Evolutionary conservation across 441 rosid genomes (phyloP).

Genomic region (Populus hybrid): DNA sequence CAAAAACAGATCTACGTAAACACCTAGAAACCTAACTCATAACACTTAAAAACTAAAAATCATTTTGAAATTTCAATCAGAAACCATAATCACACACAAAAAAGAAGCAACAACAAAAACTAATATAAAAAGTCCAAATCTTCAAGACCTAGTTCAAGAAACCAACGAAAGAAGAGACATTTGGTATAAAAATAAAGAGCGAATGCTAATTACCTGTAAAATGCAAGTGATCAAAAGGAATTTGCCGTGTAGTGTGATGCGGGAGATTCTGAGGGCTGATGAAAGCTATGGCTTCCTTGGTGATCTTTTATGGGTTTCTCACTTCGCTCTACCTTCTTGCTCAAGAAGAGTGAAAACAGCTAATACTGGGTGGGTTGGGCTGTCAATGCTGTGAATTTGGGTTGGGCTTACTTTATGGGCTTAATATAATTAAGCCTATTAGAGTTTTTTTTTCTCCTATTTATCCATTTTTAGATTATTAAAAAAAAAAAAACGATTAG

Average conservation of each 20-base stretch:
- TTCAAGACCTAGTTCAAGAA: background rate
- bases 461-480: too few relatives aligned
- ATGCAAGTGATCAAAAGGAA: background rate
- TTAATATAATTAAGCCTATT: background rate
- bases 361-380: background rate
- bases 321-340: background rate
- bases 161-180: background rate
- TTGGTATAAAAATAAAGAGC: background rate
- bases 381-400: background rate
- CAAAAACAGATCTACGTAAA: background rate
- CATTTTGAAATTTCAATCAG: background rate
- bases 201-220: background rate
- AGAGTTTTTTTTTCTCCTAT: too few relatives aligned
- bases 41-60: background rate
- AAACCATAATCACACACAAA: background rate
- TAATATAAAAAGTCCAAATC: background rate
- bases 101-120: too few relatives aligned
- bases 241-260: background rate
- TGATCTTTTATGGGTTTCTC: background rate
- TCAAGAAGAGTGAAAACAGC: background rate
- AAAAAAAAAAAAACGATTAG: too few relatives aligned
- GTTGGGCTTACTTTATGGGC: background rate
- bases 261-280: background rate
- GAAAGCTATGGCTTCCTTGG: background rate
- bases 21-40: background rate